Base-by-base conservation (phyloP, 2,329 filamentous ascomycete species). In the Ascochyta fabae region DNA sequence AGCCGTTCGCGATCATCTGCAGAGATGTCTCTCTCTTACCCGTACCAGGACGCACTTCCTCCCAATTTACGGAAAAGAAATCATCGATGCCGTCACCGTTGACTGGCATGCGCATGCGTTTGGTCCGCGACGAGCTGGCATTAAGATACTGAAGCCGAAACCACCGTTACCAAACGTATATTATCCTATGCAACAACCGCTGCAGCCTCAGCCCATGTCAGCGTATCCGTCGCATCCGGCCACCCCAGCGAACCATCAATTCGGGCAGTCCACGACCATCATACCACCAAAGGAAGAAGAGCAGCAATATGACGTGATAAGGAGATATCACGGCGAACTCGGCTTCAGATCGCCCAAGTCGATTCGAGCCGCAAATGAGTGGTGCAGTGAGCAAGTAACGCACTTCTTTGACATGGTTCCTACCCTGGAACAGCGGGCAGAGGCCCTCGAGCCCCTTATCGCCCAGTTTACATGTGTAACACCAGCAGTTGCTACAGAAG, bases 391-490 rank as follows among this genome's bases (percentile, higher is more conserved):
- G 60, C 86, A 88, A 50, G 90, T 90, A 0, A 81, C 81, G 6
- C 72, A 84, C 22, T 79, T 93, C 44, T 80, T 81, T 34, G 80
- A 84, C 4, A 85, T 95, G 77, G 85, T 95, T n/a, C 86, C 88
- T 16, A 92, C 88, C 0, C 75, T 96, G 0, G 84, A 88, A 36
- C 84, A 91, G 66, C 88, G 92, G 23, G 88, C 92, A 1, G 83
- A 86, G 47, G 81, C 82, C 13, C 82, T 96, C 76, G 88, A 94
- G 67, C 86, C 86, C 0, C 87, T 84, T 3, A 88, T 99, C 48
- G 87, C 90, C 60, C 91, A 94, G 71, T 99, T 97, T 68, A 91
- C 90, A 1, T 99, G 94, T 67, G 87, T 96, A 31, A 98, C 95
- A 0, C 95, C 95, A 2, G 88, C 91, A 1, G 94, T 92, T 12